phyloP scores from a whole-genome alignment of 2,329 filamentous ascomycete genomes.

The Knufia fluminis region DNA sequence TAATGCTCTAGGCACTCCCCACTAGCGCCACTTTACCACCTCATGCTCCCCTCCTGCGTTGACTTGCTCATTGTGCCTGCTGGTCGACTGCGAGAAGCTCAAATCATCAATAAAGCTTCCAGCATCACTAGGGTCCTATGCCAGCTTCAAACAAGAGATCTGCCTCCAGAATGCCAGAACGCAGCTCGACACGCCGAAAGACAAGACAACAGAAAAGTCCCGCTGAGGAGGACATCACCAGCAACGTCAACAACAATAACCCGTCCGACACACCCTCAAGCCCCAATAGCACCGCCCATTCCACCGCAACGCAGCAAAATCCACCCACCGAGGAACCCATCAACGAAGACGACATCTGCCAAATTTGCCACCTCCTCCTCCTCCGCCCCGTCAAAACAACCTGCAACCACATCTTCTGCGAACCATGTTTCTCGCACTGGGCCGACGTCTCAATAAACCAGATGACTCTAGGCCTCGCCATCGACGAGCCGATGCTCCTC shows the following conservation, averaged over 20 bases:
- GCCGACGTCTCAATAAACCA: constrained; percentile 20
- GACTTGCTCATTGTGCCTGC: too few relatives aligned
- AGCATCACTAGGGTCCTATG: background rate
- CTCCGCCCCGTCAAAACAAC: constrained; percentile 17
- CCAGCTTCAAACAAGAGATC: background rate
- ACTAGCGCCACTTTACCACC: background rate
- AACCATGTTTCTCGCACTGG: constrained; percentile 20
- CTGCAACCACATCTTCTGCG: constrained; percentile 19
- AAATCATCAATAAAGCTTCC: too few relatives aligned
- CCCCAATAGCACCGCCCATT: too few relatives aligned
- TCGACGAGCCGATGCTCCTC: constrained; percentile 12
- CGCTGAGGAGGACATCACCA: background rate
- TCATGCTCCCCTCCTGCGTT: background rate
- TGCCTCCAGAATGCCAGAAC: background rate
- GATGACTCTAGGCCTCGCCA: constrained; percentile 16
- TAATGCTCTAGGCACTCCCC: background rate
- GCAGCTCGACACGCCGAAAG: background rate
- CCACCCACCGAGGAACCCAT: constrained; percentile 7
- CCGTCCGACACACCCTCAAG: too few relatives aligned
- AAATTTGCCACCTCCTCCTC: constrained; percentile 19
- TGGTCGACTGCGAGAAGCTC: too few relatives aligned
- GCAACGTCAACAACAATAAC: too few relatives aligned
- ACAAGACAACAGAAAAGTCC: background rate
- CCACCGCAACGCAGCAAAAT: too few relatives aligned
- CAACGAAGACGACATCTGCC: constrained; percentile 19